Conservation (phyloP, 768 basidiomycete species). For the Russula foetens region DNA sequence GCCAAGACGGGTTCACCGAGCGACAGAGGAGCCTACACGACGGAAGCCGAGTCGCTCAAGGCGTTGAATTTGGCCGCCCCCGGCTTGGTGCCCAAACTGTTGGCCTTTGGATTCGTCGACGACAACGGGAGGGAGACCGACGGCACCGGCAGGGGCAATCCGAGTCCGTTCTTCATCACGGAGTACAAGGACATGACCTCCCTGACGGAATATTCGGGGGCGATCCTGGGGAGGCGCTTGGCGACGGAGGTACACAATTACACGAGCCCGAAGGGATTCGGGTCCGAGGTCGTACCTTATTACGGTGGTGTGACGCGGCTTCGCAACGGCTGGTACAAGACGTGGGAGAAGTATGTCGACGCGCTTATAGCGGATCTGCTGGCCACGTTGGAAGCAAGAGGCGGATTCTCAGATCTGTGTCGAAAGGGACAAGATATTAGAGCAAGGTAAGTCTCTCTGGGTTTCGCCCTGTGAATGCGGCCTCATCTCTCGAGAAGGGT, state of each 20-base stretch:
- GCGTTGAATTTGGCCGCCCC: constrained; percentile 56
- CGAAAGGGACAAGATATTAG: constrained; percentile 44
- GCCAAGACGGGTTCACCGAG: constrained; percentile 46
- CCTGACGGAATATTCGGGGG: constrained; percentile 40
- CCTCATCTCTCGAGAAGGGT: background rate
- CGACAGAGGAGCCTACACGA: constrained; percentile 57
- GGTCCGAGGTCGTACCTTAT: constrained; percentile 66
- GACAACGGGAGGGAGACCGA: constrained; percentile 23
- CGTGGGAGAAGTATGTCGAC: constrained; percentile 63
- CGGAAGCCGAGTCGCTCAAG: constrained; percentile 62
- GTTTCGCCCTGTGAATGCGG: background rate
- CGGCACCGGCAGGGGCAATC: constrained; percentile 31
- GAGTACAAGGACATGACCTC: constrained; percentile 58
- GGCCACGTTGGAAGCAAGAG: constrained; percentile 34
- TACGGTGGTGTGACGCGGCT: constrained; percentile 60
- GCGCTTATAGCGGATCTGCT: constrained; percentile 54
- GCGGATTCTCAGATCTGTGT: constrained; percentile 39
- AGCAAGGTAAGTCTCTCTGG: constrained; percentile 28
- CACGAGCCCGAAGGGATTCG: constrained; percentile 50
- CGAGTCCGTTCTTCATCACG: constrained; percentile 60
- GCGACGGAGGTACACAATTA: constrained; percentile 59
- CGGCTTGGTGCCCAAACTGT: constrained; percentile 52
- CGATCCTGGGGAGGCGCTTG: constrained; percentile 48
- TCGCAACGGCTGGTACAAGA: constrained; percentile 63
- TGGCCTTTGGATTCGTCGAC: constrained; percentile 39